Conservation (phyloP, 331 rosid species). For the Acacia pycnantha region DNA sequence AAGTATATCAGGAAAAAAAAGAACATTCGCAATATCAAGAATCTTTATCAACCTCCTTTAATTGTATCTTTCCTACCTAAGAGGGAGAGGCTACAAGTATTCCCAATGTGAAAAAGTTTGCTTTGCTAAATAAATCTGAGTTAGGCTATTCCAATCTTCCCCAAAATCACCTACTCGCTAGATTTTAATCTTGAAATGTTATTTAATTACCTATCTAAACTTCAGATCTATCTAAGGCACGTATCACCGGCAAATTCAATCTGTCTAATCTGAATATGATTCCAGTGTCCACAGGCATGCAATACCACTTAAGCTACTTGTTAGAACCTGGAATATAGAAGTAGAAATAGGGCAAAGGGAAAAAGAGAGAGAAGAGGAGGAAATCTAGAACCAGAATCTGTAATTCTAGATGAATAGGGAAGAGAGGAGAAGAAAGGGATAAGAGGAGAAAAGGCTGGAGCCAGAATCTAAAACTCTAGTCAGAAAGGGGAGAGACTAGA, state of each 20-base stretch:
- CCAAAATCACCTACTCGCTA: not conserved
- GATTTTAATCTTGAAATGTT: not conserved
- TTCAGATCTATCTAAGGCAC: not conserved
- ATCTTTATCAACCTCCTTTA: not conserved
- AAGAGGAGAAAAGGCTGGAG: too few relatives aligned
- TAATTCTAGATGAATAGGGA: too few relatives aligned
- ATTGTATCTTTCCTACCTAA: not conserved
- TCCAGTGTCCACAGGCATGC: constrained; percentile 4
- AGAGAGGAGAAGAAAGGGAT: too few relatives aligned
- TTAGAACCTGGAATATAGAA: too few relatives aligned
- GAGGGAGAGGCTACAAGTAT: not conserved
- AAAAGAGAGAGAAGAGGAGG: too few relatives aligned
- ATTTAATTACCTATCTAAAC: constrained; percentile 6
- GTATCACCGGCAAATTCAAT: constrained; percentile 2
- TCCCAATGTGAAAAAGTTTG: not conserved
- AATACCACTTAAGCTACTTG: not conserved
- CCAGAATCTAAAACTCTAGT: too few relatives aligned
- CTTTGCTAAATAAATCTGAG: not conserved
- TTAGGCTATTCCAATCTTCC: not conserved
- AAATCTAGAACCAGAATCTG: too few relatives aligned
- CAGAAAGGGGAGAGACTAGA: too few relatives aligned
- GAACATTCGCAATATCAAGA: not conserved
- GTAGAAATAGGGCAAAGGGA: too few relatives aligned
- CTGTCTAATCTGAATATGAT: not conserved
- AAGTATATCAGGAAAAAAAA: not conserved